Evolutionary conservation across 192 early-diverging fungal species (phyloP).

Genomic region (Podila verticillata): DNA sequence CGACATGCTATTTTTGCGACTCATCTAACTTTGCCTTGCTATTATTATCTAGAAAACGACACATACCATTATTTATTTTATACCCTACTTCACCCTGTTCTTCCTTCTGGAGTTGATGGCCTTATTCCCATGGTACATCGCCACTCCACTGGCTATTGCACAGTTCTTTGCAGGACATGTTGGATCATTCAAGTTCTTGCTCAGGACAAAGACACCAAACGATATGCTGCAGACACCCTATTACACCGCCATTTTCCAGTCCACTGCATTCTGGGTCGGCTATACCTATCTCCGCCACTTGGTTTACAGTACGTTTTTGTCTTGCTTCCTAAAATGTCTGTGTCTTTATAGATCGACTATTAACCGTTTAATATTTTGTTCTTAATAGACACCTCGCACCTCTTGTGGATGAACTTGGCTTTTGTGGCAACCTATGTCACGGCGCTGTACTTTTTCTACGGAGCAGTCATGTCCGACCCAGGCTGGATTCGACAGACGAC

Average conservation of each 20-base stretch:
- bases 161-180: constrained; percentile 67
- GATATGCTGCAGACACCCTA: constrained; percentile 83
- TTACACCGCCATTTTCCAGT: constrained; percentile 87
- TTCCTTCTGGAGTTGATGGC: constrained; percentile 65
- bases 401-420: constrained; percentile 68
- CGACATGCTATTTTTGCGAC: not conserved
- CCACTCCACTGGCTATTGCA: constrained; percentile 67
- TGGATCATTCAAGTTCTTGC: constrained; percentile 67
- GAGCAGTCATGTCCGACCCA: constrained; percentile 75
- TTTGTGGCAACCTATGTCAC: constrained; percentile 70
- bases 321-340: not conserved
- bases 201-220: constrained; percentile 56
- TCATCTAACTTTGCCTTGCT: not conserved
- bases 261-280: constrained; percentile 78
- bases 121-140: constrained; percentile 81
- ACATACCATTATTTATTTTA: constrained; percentile 72
- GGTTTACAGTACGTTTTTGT: constrained; percentile 66
- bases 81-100: constrained; percentile 75
- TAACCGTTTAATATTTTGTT: not conserved
- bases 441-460: constrained; percentile 84
- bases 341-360: not conserved
- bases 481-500: constrained; percentile 76
- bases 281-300: constrained; percentile 72
- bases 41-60: constrained; percentile 57
- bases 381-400: constrained; percentile 66